Evolutionary conservation across 129 eudicot genomes (phyloP).

Genomic region (Pseudognaphalium luteoalbum): DNA sequence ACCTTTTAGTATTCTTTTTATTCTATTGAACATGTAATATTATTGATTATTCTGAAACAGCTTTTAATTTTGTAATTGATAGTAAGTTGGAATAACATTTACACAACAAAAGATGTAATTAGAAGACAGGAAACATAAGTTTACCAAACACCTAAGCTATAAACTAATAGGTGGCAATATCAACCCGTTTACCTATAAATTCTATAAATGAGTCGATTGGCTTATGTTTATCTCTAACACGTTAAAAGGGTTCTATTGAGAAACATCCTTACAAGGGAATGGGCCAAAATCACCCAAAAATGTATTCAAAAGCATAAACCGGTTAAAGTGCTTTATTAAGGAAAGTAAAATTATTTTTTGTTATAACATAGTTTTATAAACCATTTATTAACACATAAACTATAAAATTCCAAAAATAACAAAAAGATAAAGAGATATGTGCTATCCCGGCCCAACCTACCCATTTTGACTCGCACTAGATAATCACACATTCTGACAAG

Average conservation of each 20-base stretch:
- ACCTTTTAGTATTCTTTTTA: not conserved
- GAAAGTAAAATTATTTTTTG: not conserved
- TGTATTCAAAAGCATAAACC: not conserved
- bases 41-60: not conserved
- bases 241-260: not conserved
- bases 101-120: not conserved
- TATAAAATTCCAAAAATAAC: not conserved
- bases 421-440: not conserved
- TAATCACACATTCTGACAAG: not conserved
- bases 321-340: not conserved
- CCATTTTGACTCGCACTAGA: not conserved
- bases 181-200: not conserved
- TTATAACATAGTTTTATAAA: no score
- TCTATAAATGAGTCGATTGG: not conserved
- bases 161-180: not conserved
- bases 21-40: not conserved
- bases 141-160: not conserved
- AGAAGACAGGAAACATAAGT: not conserved
- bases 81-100: not conserved
- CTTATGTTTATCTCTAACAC: not conserved
- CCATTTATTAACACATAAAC: not conserved
- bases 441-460: not conserved
- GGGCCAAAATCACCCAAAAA: not conserved
- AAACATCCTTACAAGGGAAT: not conserved
- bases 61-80: not conserved